Evolutionary conservation across 1,284 basidiomycete species (phyloP).

Genomic region (Ceratobasidium sp.): DNA sequence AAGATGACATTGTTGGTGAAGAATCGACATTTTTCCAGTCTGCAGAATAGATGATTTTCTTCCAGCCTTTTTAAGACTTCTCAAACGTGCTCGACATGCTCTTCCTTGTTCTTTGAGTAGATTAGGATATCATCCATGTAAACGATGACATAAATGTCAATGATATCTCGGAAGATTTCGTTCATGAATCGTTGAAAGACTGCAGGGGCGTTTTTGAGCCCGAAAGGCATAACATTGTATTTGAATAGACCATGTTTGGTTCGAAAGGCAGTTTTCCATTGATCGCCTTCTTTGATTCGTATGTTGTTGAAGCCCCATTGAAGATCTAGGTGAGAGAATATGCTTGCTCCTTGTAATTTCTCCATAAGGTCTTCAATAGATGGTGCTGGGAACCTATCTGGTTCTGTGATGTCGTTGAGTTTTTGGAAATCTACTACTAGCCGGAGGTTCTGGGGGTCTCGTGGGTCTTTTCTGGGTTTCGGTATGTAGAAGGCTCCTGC

Average conservation of each 20-base stretch:
- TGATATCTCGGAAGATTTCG: neutral
- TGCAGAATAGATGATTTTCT: constrained; percentile 21
- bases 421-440: constrained; percentile 16
- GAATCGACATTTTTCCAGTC: constrained; percentile 14
- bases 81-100: neutral
- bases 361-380: constrained; percentile 4
- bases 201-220: constrained; percentile 53
- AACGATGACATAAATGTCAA: neutral
- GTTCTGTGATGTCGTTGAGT: constrained; percentile 13
- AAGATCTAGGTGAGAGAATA: constrained; percentile 29
- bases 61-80: neutral
- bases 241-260: constrained; percentile 10
- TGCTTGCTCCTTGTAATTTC: neutral
- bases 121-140: neutral
- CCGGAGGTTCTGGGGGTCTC: no score
- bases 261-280: constrained; percentile 39
- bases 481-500: constrained; percentile 13
- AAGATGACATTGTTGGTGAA: constrained; percentile 2
- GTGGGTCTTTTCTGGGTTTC: constrained; percentile 8
- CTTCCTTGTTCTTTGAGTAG: neutral
- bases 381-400: constrained; percentile 1
- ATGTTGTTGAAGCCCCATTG: constrained; percentile 12
- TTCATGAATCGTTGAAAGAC: constrained; percentile 44
- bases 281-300: constrained; percentile 4
- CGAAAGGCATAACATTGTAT: constrained; percentile 51